Percentiles rank a stretch among this genome's conserved stretches.
phyloP scores from a whole-genome alignment of 345 rosid species.

The Carallia brachiata region DNA sequence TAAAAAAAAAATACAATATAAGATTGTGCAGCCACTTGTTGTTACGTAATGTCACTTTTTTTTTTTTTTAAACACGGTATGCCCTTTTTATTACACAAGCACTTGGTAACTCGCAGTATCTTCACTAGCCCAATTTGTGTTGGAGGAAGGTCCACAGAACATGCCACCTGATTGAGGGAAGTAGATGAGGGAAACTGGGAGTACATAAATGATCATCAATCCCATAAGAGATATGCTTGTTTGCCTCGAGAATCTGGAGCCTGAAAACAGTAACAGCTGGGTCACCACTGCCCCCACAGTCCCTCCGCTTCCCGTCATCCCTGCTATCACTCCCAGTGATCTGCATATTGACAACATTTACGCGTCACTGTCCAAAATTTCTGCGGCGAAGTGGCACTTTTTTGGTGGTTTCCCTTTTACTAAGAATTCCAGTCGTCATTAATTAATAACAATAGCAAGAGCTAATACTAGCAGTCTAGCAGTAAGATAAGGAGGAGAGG shows the following conservation, averaged over 20 bases:
- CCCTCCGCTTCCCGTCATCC: conserved; percentile 88
- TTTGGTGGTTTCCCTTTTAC: too few species aligned
- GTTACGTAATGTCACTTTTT: too few species aligned
- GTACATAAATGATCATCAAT: conserved; percentile 55
- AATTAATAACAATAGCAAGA: too few species aligned
- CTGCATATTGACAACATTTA: conserved; percentile 29
- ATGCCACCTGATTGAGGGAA: not conserved
- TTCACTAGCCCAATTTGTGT: conserved; percentile 9
- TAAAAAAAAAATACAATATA: too few species aligned
- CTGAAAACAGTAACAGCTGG: conserved; percentile 60
- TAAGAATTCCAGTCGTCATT: too few species aligned
- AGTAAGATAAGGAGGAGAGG: too few species aligned
- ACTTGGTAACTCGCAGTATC: conserved; percentile 23
- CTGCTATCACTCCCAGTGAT: conserved; percentile 78
- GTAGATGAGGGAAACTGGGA: conserved; percentile 26
- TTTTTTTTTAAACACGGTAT: too few species aligned
- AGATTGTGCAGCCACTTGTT: too few species aligned
- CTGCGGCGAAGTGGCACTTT: too few species aligned
- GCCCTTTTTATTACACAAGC: conserved; percentile 24
- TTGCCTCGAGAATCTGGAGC: conserved; percentile 45
- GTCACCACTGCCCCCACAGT: conserved; percentile 74
- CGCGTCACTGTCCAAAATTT: not conserved
- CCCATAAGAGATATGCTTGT: conserved; percentile 90
- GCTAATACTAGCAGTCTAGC: too few species aligned
- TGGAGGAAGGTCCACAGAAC: conserved; percentile 29